Evolutionary conservation across 352 stramenopile species (phyloP), one percentile per base, ranked within the genome.

Genomic region (Phytopythium mirpurense): DNA sequence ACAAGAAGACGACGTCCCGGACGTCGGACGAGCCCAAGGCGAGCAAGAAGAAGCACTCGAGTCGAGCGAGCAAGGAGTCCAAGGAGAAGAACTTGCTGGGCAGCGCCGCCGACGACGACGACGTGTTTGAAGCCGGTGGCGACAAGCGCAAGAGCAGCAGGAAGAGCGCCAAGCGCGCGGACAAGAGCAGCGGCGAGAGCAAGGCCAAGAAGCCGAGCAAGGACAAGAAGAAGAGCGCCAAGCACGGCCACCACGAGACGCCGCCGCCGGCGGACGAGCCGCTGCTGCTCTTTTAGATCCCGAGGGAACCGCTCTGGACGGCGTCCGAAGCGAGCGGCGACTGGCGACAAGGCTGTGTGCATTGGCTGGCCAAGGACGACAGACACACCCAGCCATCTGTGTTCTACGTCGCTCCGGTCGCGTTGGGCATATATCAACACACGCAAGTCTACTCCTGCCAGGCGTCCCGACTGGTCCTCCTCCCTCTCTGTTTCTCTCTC

Each of bases 201-300:
- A 69, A 66, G 56, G 60, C 58, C 27, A 78, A 54, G 47, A 62
- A 67, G 43, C 35, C 48, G 15, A 71, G 49, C 46, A 75, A 72
- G 51, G 57, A 68, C 34, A 78, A 67, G 44, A 46, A 56, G 43
- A 66, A 77, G 56, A 72, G 63, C 47, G 71, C 67, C 15, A 89
- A 88, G 64, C 79, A 69, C 40, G 62, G 68, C 37, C 68, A 83
- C 32, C 58, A 65, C 51, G 69, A 62, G 54, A 65, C 56, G 36
- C 57, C 65, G 43, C 48, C 64, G 31, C 65, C 68, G n/a, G n/a
- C n/a, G 59, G 78, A 75, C 52, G 72, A 90, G 63, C 74, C 74
- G 42, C 67, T 93, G 56, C 57, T 93, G 60, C 70, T 93, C 36
- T 88, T 93, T 80, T 93, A 90, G 70, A 82, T 55, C 47, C 12